A percentile compares a stretch with the other conserved stretches of the same genome.
These are phyloP conservation scores for Cyberlindnera meyerae DNA, from an alignment of 805 yeast species.

Conservation along the genomic window DNA sequence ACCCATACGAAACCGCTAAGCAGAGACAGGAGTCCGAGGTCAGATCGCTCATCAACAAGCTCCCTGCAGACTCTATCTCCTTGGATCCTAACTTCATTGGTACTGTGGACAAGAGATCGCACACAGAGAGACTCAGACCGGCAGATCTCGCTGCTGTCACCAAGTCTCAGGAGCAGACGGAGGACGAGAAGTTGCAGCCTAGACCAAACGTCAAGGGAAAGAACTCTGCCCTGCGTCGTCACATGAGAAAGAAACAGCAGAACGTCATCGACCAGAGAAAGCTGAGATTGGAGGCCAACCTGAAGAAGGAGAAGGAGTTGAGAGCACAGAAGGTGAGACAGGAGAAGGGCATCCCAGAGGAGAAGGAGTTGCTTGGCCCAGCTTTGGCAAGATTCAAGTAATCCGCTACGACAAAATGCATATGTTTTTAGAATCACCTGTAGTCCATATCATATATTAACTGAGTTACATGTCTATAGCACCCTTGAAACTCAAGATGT, in stretches of 20 bases:
- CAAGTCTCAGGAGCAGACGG: conserved; percentile 32
- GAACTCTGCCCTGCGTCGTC: conserved; percentile 77
- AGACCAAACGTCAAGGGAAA: conserved; percentile 71
- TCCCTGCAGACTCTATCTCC: conserved; percentile 88
- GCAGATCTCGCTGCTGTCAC: conserved; percentile 45
- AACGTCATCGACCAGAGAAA: conserved; percentile 86
- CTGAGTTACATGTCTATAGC: conserved; percentile 40
- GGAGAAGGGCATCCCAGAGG: conserved; percentile 46
- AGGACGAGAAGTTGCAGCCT: conserved; percentile 37
- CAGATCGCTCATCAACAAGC: conserved; percentile 74
- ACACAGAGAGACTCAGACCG: conserved; percentile 57
- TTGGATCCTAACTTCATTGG: conserved; percentile 89
- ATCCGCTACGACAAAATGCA: background rate
- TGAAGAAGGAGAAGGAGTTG: conserved; percentile 66
- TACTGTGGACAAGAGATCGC: conserved; percentile 68
- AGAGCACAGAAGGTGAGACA: conserved; percentile 48
- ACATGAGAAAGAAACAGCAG: conserved; percentile 75
- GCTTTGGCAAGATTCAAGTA: conserved; percentile 36
- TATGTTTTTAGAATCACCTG: background rate
- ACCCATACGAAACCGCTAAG: conserved; percentile 86
- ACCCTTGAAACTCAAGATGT: conserved; percentile 63
- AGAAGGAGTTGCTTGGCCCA: conserved; percentile 36
- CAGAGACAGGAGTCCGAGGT: conserved; percentile 95
- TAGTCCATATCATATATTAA: background rate
- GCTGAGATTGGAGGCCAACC: conserved; percentile 66